Evolutionary conservation across 805 yeast species (phyloP), one percentile per base, ranked within the genome.

Genomic region (Wickerhamiella sergipiensis): DNA sequence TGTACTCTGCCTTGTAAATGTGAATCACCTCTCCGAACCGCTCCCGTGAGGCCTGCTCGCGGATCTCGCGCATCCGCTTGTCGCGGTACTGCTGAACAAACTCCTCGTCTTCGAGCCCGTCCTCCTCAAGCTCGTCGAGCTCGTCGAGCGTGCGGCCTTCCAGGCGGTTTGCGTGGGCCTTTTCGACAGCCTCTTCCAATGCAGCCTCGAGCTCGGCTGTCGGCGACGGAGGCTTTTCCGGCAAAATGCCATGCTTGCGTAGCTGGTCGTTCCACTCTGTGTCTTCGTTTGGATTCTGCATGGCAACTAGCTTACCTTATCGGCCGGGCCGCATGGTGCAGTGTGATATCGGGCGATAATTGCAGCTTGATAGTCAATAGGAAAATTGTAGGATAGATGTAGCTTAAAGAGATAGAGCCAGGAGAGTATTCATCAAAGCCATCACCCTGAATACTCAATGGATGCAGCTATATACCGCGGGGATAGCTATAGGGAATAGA

Each of bases 211-310:
- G 64, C 65, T 86, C 83, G 43, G 76, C 85, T 0, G 95, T 80
- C 9, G 95, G 95, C 19, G 94, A 85, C 22, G 89, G 88, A 24
- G 94, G 87, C 59, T 83, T 81, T 62, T 85, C 88, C 0, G 98
- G 98, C 47, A 92, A 86, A 50, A 92, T 80, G 22, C 97, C 97
- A 55, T 89, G 85, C 2, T 78, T 76, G 57, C 99, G 73, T 45
- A 92, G 73, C 57, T 92, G 88, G 66, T 92, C 99, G 64, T 92
- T 92, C 98, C 99, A 92, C 66, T 92, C 98, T 0, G 98, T 92
- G 65, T 92, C 99, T 67, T 92, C 99, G 55, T 77, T 78, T 36
- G 95, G 97, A 67, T 92, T 89, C 51, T 58, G 61, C 61, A 58
- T 58, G 33, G 33, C 12, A 29, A 12, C 33, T 29, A 12, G 33